These are phyloP conservation scores for Chlorella sp. DNA, from an alignment of 139 green algal species.

Conservation along the genomic window DNA sequence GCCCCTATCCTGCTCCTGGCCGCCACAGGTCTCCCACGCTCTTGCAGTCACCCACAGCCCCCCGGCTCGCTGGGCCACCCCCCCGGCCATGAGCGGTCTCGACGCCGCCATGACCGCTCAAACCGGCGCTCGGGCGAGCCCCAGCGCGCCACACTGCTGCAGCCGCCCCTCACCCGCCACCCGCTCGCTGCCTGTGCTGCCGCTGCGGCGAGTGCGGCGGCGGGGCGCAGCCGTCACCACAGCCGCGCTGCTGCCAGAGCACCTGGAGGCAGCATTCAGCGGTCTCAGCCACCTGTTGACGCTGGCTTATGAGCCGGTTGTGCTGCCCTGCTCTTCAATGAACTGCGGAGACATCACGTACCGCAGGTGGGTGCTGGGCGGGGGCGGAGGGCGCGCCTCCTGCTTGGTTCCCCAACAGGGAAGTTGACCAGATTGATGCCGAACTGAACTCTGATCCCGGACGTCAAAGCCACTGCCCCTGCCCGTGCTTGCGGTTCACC, in stretches of 20 bases:
- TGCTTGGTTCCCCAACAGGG: background rate
- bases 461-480: background rate
- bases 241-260: conserved; percentile 12
- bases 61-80: background rate
- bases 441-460: too few species aligned
- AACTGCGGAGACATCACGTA: conserved; percentile 91
- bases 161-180: background rate
- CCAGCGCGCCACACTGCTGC: background rate
- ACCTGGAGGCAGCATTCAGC: conserved; percentile 25
- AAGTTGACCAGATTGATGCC: too few species aligned
- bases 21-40: too few species aligned
- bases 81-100: background rate
- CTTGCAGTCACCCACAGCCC: background rate
- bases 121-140: background rate
- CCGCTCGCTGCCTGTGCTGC: background rate
- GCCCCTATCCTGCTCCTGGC: too few species aligned
- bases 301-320: conserved; percentile 81
- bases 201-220: background rate
- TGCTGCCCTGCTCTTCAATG: conserved; percentile 82
- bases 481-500: background rate
- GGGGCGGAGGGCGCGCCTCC: background rate
- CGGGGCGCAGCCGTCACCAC: background rate
- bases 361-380: conserved; percentile 68
- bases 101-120: background rate
- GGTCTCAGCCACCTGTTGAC: conserved; percentile 58